phyloP scores from a whole-genome alignment of 495 filamentous ascomycete species.

The Aspergillus nanangensis region DNA sequence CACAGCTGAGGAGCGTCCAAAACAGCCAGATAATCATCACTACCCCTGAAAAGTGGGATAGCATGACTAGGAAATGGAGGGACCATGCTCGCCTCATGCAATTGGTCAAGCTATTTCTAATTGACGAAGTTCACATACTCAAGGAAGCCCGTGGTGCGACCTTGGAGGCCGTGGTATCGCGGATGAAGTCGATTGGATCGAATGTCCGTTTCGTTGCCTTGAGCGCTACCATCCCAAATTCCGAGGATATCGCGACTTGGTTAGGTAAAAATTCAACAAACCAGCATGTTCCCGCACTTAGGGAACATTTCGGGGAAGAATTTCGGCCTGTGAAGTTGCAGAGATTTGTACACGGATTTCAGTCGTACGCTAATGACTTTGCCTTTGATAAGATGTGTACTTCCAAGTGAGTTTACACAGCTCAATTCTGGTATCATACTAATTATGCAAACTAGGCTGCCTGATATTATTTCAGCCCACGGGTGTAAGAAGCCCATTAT shows the following conservation, averaged over 20 bases:
- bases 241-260: constrained; percentile 85
- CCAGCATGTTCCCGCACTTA: constrained; percentile 62
- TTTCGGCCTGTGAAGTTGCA: constrained; percentile 85
- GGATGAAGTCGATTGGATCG: constrained; percentile 89
- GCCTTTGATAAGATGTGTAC: constrained; percentile 78
- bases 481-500: constrained; percentile 81
- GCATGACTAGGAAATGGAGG: constrained; percentile 92
- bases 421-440: constrained; percentile 1
- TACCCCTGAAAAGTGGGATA: constrained; percentile 98
- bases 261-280: constrained; percentile 72
- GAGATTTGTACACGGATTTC: constrained; percentile 80
- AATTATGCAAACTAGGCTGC: constrained; percentile 43
- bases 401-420: constrained; percentile 49
- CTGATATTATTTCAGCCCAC: constrained; percentile 70
- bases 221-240: constrained; percentile 93
- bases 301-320: constrained; percentile 85
- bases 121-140: constrained; percentile 95
- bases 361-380: constrained; percentile 69
- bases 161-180: constrained; percentile 90
- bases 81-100: constrained; percentile 82
- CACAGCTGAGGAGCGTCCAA: constrained; percentile 69
- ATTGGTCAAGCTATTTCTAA: constrained; percentile 84
- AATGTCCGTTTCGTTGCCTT: constrained; percentile 87
- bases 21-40: constrained; percentile 89
- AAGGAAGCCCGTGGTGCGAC: constrained; percentile 88